Evolutionary conservation across 2,329 filamentous ascomycete genomes (phyloP).

Genomic region (Fusarium veterinarium): DNA sequence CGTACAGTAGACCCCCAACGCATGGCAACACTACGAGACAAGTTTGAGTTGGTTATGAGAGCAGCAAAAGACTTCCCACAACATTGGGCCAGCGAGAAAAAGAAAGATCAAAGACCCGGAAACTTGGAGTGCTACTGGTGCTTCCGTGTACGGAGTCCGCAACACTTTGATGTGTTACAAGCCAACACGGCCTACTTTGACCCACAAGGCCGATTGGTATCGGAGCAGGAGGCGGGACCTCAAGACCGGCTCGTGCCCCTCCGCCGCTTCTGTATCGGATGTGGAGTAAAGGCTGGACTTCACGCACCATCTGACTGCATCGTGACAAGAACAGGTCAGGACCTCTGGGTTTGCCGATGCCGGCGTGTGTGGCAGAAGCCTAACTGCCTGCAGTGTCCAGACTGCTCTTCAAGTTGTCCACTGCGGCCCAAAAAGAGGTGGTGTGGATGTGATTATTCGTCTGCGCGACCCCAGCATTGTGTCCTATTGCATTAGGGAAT

Average conservation of each 20-base stretch:
- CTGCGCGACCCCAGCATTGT: neutral
- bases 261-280: slow-evolving; percentile 56
- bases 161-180: slow-evolving; percentile 54
- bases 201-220: slow-evolving; percentile 45
- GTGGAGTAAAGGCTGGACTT: slow-evolving; percentile 53
- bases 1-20: slow-evolving; percentile 48
- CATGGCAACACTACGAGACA: slow-evolving; percentile 52
- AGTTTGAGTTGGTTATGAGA: slow-evolving; percentile 55
- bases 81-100: slow-evolving; percentile 53
- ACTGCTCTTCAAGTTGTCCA: slow-evolving; percentile 52
- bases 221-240: slow-evolving; percentile 44
- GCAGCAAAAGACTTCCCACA: slow-evolving; percentile 56
- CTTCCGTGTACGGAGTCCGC: slow-evolving; percentile 54
- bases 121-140: slow-evolving; percentile 58
- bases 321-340: slow-evolving; percentile 52
- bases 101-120: slow-evolving; percentile 52
- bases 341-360: slow-evolving; percentile 56
- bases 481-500: slow-evolving; percentile 5
- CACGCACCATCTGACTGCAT: slow-evolving; percentile 53
- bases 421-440: slow-evolving; percentile 50
- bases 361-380: slow-evolving; percentile 53
- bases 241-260: slow-evolving; percentile 49
- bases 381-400: slow-evolving; percentile 49
- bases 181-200: slow-evolving; percentile 50
- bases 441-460: slow-evolving; percentile 8